These are phyloP conservation scores for Loxodes magnus DNA, from an alignment of 73 alveolate genomes.

Conservation along the genomic window DNA sequence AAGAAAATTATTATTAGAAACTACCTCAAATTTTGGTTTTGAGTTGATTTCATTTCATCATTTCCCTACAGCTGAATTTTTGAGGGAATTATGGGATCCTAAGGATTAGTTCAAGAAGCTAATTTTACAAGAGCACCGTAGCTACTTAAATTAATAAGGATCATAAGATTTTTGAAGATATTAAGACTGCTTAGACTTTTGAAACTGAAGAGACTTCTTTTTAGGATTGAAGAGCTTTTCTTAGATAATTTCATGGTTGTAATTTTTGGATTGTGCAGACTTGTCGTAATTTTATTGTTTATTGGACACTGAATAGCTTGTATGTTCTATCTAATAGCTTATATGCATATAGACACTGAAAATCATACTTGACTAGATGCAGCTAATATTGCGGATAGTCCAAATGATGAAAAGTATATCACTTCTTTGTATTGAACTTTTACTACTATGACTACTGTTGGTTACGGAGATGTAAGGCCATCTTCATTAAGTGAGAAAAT, in stretches of 20 bases:
- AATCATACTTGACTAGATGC: slow-evolving; percentile 18
- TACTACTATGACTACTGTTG: slow-evolving; percentile 41
- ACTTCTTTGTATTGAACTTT: slow-evolving; percentile 40
- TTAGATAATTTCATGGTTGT: slow-evolving; percentile 16
- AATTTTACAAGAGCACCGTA: no score
- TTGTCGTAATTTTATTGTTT: slow-evolving; percentile 19
- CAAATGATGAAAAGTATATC: slow-evolving; percentile 16
- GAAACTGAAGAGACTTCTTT: slow-evolving; percentile 34
- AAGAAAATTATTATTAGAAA: slow-evolving; percentile 18
- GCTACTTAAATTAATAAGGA: slow-evolving; percentile 28
- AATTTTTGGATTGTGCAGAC: slow-evolving; percentile 17
- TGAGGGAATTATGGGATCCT: no score
- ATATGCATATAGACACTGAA: slow-evolving; percentile 9
- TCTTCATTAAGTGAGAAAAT: slow-evolving; percentile 30
- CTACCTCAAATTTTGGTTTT: slow-evolving; percentile 54
- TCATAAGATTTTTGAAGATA: slow-evolving; percentile 28
- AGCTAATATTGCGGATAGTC: slow-evolving; percentile 14
- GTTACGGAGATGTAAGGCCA: slow-evolving; percentile 48
- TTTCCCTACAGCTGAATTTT: slow-evolving; percentile 50
- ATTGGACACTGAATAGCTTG: slow-evolving; percentile 66
- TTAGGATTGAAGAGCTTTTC: slow-evolving; percentile 32
- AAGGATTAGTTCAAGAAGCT: no score
- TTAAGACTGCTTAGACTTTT: slow-evolving; percentile 38
- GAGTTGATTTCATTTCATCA: slow-evolving; percentile 34
- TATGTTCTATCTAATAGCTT: slow-evolving; percentile 30